Conservation (phyloP, 371 early-diverging fungal species). For the Mucor saturninus region DNA sequence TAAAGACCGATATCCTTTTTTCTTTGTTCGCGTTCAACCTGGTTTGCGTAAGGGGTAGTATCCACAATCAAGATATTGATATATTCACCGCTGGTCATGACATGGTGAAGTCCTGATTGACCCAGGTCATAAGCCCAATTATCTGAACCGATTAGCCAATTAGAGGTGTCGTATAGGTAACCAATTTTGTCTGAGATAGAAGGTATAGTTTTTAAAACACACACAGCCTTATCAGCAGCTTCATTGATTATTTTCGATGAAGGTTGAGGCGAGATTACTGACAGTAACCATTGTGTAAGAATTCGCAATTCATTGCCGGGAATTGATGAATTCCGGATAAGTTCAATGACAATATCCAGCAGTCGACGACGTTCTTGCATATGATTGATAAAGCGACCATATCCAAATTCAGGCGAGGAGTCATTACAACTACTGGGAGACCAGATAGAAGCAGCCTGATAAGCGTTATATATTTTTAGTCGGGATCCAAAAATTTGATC, state of each 20-base stretch:
- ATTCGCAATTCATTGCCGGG: conserved; percentile 58
- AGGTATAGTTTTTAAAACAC: conserved; percentile 19
- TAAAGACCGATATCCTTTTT: conserved; percentile 94
- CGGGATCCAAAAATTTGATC: conserved; percentile 74
- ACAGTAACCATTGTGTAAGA: conserved; percentile 68
- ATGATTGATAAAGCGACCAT: conserved; percentile 69
- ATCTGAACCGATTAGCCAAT: conserved; percentile 89
- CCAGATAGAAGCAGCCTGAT: conserved; percentile 46
- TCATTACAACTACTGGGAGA: conserved; percentile 37
- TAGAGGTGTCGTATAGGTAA: conserved; percentile 58
- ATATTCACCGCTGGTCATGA: conserved; percentile 80
- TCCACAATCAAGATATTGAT: conserved; percentile 88
- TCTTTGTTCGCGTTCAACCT: conserved; percentile 61
- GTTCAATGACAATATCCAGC: conserved; percentile 54
- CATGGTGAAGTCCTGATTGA: conserved; percentile 86
- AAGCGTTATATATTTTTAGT: conserved; percentile 74
- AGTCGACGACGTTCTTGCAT: conserved; percentile 71
- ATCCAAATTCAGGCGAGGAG: conserved; percentile 83
- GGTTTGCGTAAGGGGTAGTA: conserved; percentile 71
- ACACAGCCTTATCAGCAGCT: conserved; percentile 28
- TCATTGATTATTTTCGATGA: conserved; percentile 35
- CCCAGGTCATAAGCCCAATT: conserved; percentile 84
- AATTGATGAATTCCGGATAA: conserved; percentile 51
- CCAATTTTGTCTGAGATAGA: conserved; percentile 42
- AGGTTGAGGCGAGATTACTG: conserved; percentile 57